Base-by-base conservation (phyloP, 257 asterid genomes). In the Euphrasia confusa region DNA sequence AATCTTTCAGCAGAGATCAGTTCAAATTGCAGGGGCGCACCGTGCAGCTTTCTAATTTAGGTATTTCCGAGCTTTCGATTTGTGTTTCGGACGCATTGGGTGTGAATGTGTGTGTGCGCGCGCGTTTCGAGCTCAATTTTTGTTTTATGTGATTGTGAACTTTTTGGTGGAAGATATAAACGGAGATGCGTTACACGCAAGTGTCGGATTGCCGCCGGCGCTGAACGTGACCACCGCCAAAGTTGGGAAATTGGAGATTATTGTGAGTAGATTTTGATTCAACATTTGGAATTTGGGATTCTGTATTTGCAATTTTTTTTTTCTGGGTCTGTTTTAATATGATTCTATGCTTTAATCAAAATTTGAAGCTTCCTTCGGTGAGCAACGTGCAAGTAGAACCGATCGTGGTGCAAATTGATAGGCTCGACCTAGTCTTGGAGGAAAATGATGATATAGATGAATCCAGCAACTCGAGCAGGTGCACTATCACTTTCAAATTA, bases 191-290 rank as follows among this genome's bases (percentile, higher is more conserved):
- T 60, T 92, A 75, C 99, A 92, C 65, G 97, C 99, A 10, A 89
- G 99, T 69, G 65, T 89, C n/a, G 99, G 99, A 63, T 82, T 92
- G 56, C 99, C 99, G 15, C 95, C 96, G 37, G 99, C 99, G 60
- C 66, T 92, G 70, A 83, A 83, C 77, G 99, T 92, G 52, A 68
- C 96, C 66, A 80, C 89, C 7, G 99, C 99, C 18, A 92, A 74
- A 84, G 91, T 92, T 35, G 94, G 96, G 54, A 92, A 89, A 71
- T 73, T 92, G 84, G 97, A 92, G 82, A 92, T 92, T 71, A 77
- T 89, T 70, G 99, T 93, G 62, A 80, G 96, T 72, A 14, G 55
- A 53, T 49, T 61, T 21, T 65, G 13, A 65, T 58, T 60, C 42
- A 47, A 9, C 33, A 47, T 49, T 54, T 30, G 60, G 15, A 47